Base-by-base conservation (phyloP, 768 basidiomycete species). In the Hygrophorus russula region DNA sequence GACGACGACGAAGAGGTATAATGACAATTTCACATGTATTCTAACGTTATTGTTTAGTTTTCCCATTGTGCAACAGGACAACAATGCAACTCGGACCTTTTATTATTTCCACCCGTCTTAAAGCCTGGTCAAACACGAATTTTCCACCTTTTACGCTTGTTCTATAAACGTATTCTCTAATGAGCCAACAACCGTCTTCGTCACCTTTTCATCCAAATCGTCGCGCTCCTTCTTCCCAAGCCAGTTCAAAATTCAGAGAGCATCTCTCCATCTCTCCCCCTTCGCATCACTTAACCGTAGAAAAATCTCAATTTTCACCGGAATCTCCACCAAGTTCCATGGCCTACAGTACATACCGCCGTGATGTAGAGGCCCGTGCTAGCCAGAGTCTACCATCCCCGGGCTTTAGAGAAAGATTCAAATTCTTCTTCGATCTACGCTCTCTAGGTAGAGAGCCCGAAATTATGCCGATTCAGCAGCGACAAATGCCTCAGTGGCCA, bases 191-290 rank as follows among this genome's bases (percentile, higher is more conserved):
- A 24, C 24, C 24, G 7, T 24, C 24, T 3, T 24, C 24, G 24
- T 24, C 24, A 3, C 7, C 7, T 24, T 24, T 24, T 24, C 3
- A 24, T 3, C 24, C 24, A 24, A 24, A 24, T 24, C 24, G 24
- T 24, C 24, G 24, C 24, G 24, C 31, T 3, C 33, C 41, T 12
- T 42, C 41, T 5, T 42, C n/a, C 31, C 41, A 42, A 34, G 20
- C 31, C 30, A 42, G 31, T 18, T 42, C 41, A 6, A 42, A 35
- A 42, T 42, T 42, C 41, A 42, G 24, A 28, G 41, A 42, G 30
- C 41, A 42, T 32, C 41, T 42, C 32, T 33, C 41, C 5, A 34
- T 33, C 6, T 24, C 32, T 9, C 31, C 34, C 5, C 41, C 41
- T 29, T 28, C 41, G 12, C n/a, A 13, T 15, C 15, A 15, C 20